Percentiles rank a stretch among this genome's conserved stretches.
phyloP scores from a whole-genome alignment of 106 monocot species.

The Dendrobium officinale region DNA sequence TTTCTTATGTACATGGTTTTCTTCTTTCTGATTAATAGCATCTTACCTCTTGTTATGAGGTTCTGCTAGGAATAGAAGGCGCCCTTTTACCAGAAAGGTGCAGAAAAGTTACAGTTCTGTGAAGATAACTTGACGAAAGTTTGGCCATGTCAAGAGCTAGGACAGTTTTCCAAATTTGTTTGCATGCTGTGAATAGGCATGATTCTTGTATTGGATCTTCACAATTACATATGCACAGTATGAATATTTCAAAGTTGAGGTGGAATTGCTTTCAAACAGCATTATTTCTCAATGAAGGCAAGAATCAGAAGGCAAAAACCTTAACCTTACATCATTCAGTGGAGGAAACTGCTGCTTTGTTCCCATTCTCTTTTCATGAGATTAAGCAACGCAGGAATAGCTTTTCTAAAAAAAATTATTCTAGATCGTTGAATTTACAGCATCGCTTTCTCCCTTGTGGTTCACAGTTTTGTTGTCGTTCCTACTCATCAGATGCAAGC shows the following conservation, averaged over 20 bases:
- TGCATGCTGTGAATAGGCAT: constrained; percentile 6
- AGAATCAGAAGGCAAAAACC: constrained; percentile 9
- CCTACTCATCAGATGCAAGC: constrained; percentile 46
- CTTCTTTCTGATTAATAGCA: constrained; percentile 1
- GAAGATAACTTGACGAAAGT: constrained; percentile 2
- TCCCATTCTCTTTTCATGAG: constrained; percentile 13
- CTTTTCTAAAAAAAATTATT: constrained; percentile 7
- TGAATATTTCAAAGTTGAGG: constrained; percentile 10
- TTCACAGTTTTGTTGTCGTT: constrained; percentile 11
- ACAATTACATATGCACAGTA: constrained; percentile 5
- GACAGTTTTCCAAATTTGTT: constrained; percentile 11
- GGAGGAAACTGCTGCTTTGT: background rate
- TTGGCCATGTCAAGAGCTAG: constrained; percentile 23
- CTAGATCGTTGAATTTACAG: constrained; percentile 9
- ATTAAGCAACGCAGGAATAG: constrained; percentile 2
- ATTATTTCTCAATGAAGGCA: constrained; percentile 4
- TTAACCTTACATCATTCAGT: constrained; percentile 3
- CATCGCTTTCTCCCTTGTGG: constrained; percentile 12
- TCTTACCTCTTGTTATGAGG: constrained; percentile 1
- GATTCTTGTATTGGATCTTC: constrained; percentile 15
- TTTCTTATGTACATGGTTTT: background rate
- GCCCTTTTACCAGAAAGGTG: background rate
- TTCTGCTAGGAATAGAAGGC: background rate
- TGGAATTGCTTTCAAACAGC: constrained; percentile 8
- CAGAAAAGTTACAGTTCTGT: background rate